A percentile compares a stretch with the other conserved stretches of the same genome.
Conservation (phyloP, 2,329 filamentous ascomycete species). For the Atkinsonella texensis region DNA sequence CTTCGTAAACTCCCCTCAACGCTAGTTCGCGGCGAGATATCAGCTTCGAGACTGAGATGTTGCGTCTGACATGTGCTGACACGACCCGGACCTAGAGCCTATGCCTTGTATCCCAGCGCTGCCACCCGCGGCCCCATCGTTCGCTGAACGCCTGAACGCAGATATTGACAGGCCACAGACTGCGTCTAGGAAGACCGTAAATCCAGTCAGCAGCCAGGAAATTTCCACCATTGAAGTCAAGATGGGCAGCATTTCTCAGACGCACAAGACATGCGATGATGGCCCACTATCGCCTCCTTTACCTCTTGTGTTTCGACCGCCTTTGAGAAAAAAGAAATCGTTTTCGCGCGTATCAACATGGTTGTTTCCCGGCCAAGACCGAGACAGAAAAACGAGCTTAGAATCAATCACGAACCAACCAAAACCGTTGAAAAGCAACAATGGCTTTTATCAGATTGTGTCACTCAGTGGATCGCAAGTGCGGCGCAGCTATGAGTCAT, state of each 20-base stretch:
- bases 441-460: conserved; percentile 49
- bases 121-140: conserved; percentile 44
- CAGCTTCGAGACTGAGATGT: not conserved
- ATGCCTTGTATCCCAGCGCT: conserved; percentile 46
- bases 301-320: conserved; percentile 46
- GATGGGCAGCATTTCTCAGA: not conserved
- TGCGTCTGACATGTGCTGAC: not conserved
- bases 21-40: not conserved
- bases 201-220: conserved; percentile 17
- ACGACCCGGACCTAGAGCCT: conserved; percentile 29
- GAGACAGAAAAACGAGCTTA: conserved; percentile 28
- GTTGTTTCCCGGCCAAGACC: conserved; percentile 35
- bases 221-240: conserved; percentile 7
- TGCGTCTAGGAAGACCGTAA: conserved; percentile 21
- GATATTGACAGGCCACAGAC: conserved; percentile 28
- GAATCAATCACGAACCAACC: conserved; percentile 45
- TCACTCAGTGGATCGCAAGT: conserved; percentile 20
- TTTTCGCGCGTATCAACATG: conserved; percentile 50
- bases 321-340: conserved; percentile 53
- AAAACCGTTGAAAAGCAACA: conserved; percentile 34
- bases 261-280: conserved; percentile 10
- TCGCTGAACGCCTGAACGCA: conserved; percentile 40
- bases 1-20: not conserved
- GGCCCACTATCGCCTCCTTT: conserved; percentile 41
- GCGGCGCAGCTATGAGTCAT: conserved; percentile 31